A percentile compares a stretch with the other conserved stretches of the same genome.
Evolutionary conservation across 2,329 filamentous ascomycete genomes (phyloP).

Genomic region (Neurospora crassa): DNA sequence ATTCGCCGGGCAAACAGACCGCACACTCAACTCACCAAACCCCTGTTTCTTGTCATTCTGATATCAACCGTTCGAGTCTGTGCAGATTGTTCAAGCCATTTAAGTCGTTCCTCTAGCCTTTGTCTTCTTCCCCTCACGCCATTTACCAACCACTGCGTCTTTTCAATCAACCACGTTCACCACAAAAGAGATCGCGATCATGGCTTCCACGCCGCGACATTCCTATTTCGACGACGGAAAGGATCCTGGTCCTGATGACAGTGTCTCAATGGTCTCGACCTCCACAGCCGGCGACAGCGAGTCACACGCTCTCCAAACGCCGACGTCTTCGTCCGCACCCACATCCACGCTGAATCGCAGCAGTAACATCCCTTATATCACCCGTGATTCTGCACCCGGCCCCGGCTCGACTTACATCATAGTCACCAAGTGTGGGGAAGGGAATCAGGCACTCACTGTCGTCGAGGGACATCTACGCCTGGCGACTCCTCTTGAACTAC

Average conservation of each 20-base stretch:
- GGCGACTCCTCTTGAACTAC: background rate
- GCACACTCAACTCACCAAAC: background rate
- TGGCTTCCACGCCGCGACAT: background rate
- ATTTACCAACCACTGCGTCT: background rate
- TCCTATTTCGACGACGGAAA: background rate
- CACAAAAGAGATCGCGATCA: background rate
- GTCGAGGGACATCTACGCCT: accelerated
- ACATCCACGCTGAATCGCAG: background rate
- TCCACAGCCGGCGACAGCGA: background rate
- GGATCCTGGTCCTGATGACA: background rate
- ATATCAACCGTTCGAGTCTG: background rate
- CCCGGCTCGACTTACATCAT: background rate
- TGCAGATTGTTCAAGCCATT: background rate
- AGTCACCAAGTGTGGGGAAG: background rate
- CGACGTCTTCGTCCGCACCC: background rate
- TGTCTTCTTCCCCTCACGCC: background rate
- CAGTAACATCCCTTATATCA: background rate
- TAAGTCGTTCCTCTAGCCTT: background rate
- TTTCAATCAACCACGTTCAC: background rate
- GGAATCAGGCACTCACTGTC: background rate
- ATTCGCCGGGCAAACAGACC: background rate
- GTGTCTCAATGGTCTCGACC: background rate
- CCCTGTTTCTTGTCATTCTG: background rate
- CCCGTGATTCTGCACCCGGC: accelerated
- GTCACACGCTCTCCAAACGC: background rate